These are phyloP conservation scores for Paecilomyces dactylethromorphus DNA, from an alignment of 2,329 filamentous ascomycete species.

Conservation along the genomic window DNA sequence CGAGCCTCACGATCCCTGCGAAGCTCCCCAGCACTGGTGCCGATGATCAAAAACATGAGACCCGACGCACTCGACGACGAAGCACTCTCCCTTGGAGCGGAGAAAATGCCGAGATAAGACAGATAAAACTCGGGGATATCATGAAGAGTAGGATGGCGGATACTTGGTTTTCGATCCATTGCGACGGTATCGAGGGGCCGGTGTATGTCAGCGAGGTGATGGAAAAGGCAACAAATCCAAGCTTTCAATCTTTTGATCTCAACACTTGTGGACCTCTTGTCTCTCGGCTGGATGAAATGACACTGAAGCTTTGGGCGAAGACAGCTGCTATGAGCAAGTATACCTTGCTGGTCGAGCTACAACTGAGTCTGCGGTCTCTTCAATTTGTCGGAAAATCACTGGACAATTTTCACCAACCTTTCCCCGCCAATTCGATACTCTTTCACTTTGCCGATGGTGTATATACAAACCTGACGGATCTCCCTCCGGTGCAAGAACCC, in stretches of 20 bases:
- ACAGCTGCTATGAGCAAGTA: slow-evolving; percentile 47
- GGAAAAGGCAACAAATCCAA: slow-evolving; percentile 80
- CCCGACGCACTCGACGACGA: slow-evolving; percentile 38
- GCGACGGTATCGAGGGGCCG: slow-evolving; percentile 58
- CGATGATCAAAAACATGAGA: slow-evolving; percentile 12
- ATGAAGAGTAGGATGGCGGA: slow-evolving; percentile 70
- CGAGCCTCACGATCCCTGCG: slow-evolving; percentile 39
- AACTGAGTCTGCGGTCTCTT: slow-evolving; percentile 63
- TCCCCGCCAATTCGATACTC: slow-evolving; percentile 75
- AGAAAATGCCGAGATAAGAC: slow-evolving; percentile 54
- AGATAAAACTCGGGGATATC: slow-evolving; percentile 69
- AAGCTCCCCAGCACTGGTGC: slow-evolving; percentile 9
- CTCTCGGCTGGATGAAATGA: slow-evolving; percentile 59
- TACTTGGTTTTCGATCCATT: slow-evolving; percentile 81
- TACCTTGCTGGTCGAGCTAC: slow-evolving; percentile 65
- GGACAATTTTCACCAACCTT: slow-evolving; percentile 60
- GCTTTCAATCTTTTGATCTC: slow-evolving; percentile 79
- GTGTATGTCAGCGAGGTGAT: slow-evolving; percentile 85
- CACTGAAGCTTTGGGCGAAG: slow-evolving; percentile 68
- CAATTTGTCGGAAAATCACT: slow-evolving; percentile 68
- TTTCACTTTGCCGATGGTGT: slow-evolving; percentile 83
- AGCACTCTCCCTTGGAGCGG: slow-evolving; percentile 60
- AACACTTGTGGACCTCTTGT: slow-evolving; percentile 55
- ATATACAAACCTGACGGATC: slow-evolving; percentile 67
- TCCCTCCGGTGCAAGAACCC: slow-evolving; percentile 43